These are phyloP conservation scores for Lactarius akahatsu DNA, from an alignment of 768 basidiomycete species.

Conservation along the genomic window DNA sequence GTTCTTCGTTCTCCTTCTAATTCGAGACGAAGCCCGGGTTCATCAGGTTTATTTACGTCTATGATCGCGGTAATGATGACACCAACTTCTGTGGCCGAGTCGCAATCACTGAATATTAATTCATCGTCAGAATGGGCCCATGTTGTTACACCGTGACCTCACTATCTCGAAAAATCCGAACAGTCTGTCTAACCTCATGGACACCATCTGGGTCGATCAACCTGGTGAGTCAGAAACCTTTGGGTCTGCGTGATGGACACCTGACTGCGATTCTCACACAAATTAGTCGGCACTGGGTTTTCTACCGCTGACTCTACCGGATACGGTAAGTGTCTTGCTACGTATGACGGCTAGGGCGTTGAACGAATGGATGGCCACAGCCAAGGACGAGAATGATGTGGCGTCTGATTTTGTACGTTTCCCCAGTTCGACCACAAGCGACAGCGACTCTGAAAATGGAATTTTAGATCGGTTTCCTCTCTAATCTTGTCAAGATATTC, in stretches of 20 bases:
- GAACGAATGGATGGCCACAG: constrained; percentile 33
- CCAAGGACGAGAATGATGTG: constrained; percentile 36
- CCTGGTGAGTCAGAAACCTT: constrained; percentile 40
- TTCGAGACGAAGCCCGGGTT: constrained; percentile 50
- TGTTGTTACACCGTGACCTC: constrained; percentile 54
- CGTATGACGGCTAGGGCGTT: not conserved
- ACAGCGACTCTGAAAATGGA: constrained; percentile 3
- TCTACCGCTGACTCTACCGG: constrained; percentile 63
- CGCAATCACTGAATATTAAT: not conserved
- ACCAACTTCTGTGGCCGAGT: not conserved
- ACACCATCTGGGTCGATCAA: constrained; percentile 74
- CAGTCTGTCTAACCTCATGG: constrained; percentile 59
- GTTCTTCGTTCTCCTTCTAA: not conserved
- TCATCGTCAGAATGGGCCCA: constrained; percentile 61
- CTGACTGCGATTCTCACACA: constrained; percentile 15
- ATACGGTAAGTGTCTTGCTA: constrained; percentile 45
- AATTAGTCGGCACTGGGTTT: constrained; percentile 53
- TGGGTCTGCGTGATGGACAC: not conserved
- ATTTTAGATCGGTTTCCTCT: constrained; percentile 65
- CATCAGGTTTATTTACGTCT: constrained; percentile 65
- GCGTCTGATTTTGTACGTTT: constrained; percentile 24
- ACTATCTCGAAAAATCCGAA: constrained; percentile 50
- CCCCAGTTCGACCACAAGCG: not conserved
- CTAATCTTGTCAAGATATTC: constrained; percentile 72
- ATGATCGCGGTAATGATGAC: constrained; percentile 49